phyloP scores from a whole-genome alignment of 2,329 filamentous ascomycete genomes.

The Magnaporthiopsis rhizophila region DNA sequence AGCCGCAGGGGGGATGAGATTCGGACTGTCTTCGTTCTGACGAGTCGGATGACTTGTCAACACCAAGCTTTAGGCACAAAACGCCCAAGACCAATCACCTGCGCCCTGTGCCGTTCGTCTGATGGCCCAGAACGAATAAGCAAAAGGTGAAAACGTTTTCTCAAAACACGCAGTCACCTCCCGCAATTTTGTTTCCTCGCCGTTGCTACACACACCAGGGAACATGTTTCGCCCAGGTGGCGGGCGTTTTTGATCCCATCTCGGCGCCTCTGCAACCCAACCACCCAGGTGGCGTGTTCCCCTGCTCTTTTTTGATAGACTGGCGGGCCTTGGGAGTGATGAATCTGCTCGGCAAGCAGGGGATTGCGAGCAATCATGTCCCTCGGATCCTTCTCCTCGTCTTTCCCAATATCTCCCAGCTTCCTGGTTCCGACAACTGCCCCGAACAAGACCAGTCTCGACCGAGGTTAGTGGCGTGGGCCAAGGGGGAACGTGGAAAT shows the following conservation, averaged over 20 bases:
- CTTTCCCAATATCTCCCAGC: not conserved
- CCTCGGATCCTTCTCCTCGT: not conserved
- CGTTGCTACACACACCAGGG: not conserved
- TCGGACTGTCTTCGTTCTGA: not conserved
- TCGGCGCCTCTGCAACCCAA: not conserved
- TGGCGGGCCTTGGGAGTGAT: not conserved
- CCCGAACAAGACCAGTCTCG: not conserved
- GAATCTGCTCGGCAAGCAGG: not conserved
- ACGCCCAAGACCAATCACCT: not conserved
- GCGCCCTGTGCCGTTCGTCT: not conserved
- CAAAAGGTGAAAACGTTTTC: not conserved
- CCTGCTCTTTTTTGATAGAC: not conserved
- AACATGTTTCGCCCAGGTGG: not conserved
- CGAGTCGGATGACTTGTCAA: not conserved
- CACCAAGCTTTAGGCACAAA: not conserved
- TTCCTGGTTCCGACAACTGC: not conserved
- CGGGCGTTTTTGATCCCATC: not conserved
- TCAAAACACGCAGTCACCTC: not conserved
- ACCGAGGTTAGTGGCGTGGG: not conserved
- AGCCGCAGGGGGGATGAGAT: not conserved
- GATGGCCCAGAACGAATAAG: not conserved
- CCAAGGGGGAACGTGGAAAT: too few species aligned
- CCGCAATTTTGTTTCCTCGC: not conserved
- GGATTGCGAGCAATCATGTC: not conserved
- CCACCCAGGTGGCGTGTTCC: not conserved